phyloP scores from a whole-genome alignment of 495 filamentous ascomycete species.

The Letharia columbiana region DNA sequence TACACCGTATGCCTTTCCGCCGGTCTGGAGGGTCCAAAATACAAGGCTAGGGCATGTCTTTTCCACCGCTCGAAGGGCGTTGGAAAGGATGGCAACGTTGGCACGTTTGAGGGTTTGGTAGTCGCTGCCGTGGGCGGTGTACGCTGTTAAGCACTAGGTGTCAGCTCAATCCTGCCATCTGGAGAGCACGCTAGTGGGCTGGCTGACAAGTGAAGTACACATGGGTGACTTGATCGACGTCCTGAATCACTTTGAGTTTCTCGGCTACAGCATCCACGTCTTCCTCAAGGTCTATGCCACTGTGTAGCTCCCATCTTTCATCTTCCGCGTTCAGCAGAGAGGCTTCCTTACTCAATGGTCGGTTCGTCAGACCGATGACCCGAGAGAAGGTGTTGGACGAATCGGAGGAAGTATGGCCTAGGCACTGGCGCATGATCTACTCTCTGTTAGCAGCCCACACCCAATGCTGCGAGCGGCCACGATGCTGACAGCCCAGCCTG shows the following conservation, averaged over 20 bases:
- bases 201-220: slow-evolving; percentile 7
- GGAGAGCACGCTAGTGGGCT: neutral
- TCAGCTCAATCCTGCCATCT: neutral
- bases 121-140: slow-evolving; percentile 20
- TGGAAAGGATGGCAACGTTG: slow-evolving; percentile 28
- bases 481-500: slow-evolving; percentile 26
- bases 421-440: slow-evolving; percentile 21
- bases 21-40: slow-evolving; percentile 37
- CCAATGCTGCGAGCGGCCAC: neutral
- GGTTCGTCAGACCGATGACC: slow-evolving; percentile 29
- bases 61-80: slow-evolving; percentile 29
- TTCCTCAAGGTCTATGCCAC: slow-evolving; percentile 25
- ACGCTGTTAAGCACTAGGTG: slow-evolving; percentile 18
- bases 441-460: neutral
- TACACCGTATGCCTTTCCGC: slow-evolving; percentile 38
- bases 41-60: slow-evolving; percentile 29
- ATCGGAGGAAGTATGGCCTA: slow-evolving; percentile 25
- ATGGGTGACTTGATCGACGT: slow-evolving; percentile 16
- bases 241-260: slow-evolving; percentile 23
- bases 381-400: slow-evolving; percentile 25
- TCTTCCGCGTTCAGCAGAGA: slow-evolving; percentile 23
- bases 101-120: slow-evolving; percentile 25
- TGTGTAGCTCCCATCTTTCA: slow-evolving; percentile 4
- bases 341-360: slow-evolving; percentile 21
- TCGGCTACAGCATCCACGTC: slow-evolving; percentile 22